These are phyloP conservation scores for Aspergillus fischeri DNA, from an alignment of 2,329 filamentous ascomycete species.

Conservation along the genomic window DNA sequence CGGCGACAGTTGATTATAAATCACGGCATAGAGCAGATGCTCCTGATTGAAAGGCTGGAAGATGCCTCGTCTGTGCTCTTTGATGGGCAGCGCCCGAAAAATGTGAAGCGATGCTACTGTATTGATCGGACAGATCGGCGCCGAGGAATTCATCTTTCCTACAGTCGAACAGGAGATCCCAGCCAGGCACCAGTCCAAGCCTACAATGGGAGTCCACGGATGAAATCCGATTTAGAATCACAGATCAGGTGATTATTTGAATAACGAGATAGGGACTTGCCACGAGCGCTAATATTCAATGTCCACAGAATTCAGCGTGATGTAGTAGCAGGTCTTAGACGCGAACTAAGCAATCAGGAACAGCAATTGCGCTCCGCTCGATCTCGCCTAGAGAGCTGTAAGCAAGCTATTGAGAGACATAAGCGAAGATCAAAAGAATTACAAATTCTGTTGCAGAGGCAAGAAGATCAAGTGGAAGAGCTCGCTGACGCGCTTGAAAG, in stretches of 20 bases:
- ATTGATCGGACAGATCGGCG: slow-evolving; percentile 62
- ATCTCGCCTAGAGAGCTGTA: slow-evolving; percentile 48
- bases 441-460: slow-evolving; percentile 53
- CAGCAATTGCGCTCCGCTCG: slow-evolving; percentile 47
- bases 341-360: slow-evolving; percentile 53
- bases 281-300: slow-evolving; percentile 2
- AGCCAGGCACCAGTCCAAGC: slow-evolving; percentile 52
- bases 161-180: slow-evolving; percentile 45
- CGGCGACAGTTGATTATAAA: slow-evolving; percentile 80
- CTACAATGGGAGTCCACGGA: slow-evolving; percentile 58
- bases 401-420: slow-evolving; percentile 48
- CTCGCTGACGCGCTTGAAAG: slow-evolving; percentile 63
- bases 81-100: slow-evolving; percentile 55
- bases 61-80: slow-evolving; percentile 70
- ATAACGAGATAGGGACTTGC: background rate
- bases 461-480: slow-evolving; percentile 60
- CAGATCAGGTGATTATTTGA: slow-evolving; percentile 52
- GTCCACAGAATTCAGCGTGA: slow-evolving; percentile 41
- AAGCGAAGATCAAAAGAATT: slow-evolving; percentile 47
- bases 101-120: slow-evolving; percentile 64
- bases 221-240: slow-evolving; percentile 70
- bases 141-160: slow-evolving; percentile 59
- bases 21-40: slow-evolving; percentile 74
- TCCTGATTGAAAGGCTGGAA: slow-evolving; percentile 66
- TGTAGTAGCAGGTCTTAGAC: slow-evolving; percentile 50